A percentile compares a stretch with the other conserved stretches of the same genome.
phyloP scores from a whole-genome alignment of 306 rosid species.

The Quercus gilva region DNA sequence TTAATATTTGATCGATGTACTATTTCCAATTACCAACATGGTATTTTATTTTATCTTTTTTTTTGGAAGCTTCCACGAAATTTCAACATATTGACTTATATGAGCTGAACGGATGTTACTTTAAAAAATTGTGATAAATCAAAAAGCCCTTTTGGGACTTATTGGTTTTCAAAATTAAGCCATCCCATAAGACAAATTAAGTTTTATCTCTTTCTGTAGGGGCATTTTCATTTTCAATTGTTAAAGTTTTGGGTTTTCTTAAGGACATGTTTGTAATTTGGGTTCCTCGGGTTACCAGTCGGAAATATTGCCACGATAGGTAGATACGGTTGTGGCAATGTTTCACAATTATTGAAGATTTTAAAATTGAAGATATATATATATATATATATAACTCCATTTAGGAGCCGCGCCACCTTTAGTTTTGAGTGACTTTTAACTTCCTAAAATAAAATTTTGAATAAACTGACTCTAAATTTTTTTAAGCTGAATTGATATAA shows the following conservation, averaged over 20 bases:
- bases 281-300: too few species aligned
- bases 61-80: not conserved
- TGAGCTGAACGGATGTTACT: not conserved
- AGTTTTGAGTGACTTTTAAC: too few species aligned
- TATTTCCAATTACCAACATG: not conserved
- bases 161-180: not conserved
- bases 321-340: too few species aligned
- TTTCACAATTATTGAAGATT: too few species aligned
- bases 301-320: too few species aligned
- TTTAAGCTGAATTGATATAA: too few species aligned
- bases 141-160: not conserved
- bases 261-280: not conserved
- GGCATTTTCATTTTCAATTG: not conserved
- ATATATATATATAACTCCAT: too few species aligned
- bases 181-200: not conserved
- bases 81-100: not conserved
- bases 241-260: not conserved
- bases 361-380: too few species aligned
- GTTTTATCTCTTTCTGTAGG: not conserved
- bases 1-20: not conserved
- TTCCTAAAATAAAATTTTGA: too few species aligned
- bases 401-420: too few species aligned
- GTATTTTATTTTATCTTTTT: not conserved
- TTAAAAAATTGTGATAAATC: not conserved
- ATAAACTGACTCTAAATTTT: too few species aligned